A percentile compares a stretch with the other conserved stretches of the same genome.
These are phyloP conservation scores for Aegilops tauschii DNA, from an alignment of 176 grass and related monocot species.

Conservation along the genomic window DNA sequence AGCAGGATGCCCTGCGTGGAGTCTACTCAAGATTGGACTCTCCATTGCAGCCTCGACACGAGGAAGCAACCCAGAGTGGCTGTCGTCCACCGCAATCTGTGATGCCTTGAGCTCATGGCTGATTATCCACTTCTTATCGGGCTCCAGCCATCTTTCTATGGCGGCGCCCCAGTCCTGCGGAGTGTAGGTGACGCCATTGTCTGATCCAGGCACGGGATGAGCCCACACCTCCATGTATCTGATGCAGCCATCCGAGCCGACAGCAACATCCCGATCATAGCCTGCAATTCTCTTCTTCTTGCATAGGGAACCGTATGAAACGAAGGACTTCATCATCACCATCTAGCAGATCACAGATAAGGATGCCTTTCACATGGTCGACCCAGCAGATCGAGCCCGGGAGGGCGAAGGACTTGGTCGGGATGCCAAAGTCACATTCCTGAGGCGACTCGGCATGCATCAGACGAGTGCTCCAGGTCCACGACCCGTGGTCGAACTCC, in stretches of 20 bases:
- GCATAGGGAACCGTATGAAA: neutral
- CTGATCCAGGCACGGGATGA: neutral
- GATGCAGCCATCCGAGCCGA: neutral
- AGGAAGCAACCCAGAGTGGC: no score
- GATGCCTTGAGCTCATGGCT: no score
- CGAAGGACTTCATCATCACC: neutral
- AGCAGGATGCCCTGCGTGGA: no score
- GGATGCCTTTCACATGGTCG: neutral
- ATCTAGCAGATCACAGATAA: neutral
- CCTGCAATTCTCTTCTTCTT: neutral
- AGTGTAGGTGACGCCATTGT: neutral
- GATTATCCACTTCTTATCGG: no score
- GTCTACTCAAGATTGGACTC: no score
- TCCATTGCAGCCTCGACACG: no score
- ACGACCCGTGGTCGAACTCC: no score
- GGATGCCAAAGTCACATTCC: no score
- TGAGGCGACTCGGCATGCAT: neutral
- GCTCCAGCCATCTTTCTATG: no score
- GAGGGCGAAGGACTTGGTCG: neutral
- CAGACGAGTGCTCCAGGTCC: neutral
- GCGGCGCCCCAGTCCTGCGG: neutral
- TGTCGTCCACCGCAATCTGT: no score
- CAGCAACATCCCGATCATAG: neutral
- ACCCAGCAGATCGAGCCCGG: neutral
- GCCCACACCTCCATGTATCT: neutral